A percentile compares a stretch with the other conserved stretches of the same genome.
Evolutionary conservation across 805 yeast species (phyloP).

Genomic region (Saccharomycopsis sp.): DNA sequence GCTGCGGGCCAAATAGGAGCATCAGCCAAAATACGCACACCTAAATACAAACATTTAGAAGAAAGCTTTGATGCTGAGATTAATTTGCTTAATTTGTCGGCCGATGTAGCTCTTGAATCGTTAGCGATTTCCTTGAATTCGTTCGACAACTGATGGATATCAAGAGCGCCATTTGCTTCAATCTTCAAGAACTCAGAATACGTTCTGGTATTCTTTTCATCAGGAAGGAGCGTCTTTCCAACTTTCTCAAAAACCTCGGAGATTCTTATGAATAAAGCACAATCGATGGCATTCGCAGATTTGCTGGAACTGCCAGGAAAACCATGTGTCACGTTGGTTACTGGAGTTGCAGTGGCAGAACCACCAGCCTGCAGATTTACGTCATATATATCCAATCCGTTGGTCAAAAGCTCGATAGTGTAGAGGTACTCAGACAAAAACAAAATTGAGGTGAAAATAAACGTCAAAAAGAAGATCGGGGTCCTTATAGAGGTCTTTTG

Average conservation of each 20-base stretch:
- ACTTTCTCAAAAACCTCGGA: slow-evolving; percentile 54
- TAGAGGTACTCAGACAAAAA: slow-evolving; percentile 58
- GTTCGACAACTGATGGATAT: slow-evolving; percentile 43
- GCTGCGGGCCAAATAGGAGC: slow-evolving; percentile 87
- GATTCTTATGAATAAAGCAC: slow-evolving; percentile 59
- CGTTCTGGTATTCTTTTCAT: slow-evolving; percentile 43
- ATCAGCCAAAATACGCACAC: slow-evolving; percentile 72
- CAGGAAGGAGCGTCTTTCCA: slow-evolving; percentile 50
- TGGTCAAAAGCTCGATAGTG: slow-evolving; percentile 49
- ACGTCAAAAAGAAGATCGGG: slow-evolving; percentile 69
- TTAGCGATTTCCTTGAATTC: slow-evolving; percentile 33
- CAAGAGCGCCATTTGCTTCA: slow-evolving; percentile 55
- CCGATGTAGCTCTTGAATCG: slow-evolving; percentile 36
- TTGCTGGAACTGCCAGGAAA: slow-evolving; percentile 10
- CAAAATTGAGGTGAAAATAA: slow-evolving; percentile 57
- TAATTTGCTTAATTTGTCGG: slow-evolving; percentile 38
- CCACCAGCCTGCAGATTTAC: slow-evolving; percentile 12
- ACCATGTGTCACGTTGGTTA: not conserved
- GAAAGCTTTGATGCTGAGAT: slow-evolving; percentile 46
- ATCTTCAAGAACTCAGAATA: slow-evolving; percentile 53
- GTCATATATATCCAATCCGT: slow-evolving; percentile 27
- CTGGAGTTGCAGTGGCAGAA: not conserved
- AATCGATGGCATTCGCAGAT: slow-evolving; percentile 40
- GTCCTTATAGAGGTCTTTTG: slow-evolving; percentile 64
- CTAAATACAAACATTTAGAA: slow-evolving; percentile 55